Base-by-base conservation (phyloP, 2,329 filamentous ascomycete species). In the Talaromyces rugulosus region DNA sequence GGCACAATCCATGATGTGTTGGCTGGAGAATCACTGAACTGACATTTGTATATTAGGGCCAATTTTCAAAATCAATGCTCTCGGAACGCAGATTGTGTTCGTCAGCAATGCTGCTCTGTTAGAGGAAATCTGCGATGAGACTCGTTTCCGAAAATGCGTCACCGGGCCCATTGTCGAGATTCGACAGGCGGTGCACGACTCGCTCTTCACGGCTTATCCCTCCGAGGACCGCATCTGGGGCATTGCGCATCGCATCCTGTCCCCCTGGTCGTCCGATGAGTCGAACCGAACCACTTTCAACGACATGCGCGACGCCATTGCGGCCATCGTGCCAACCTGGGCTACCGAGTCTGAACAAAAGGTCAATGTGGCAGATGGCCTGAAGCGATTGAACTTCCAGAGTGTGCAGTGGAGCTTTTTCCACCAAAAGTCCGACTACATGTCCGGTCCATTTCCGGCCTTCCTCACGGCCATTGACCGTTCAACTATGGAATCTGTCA, bases 61-160 rank as follows among this genome's bases (percentile, higher is more conserved):
- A 31, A 86, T 89, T 62, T 89, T 81, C 73, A 82, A 83, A 65
- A 75, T 90, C 56, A 79, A 74, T 5, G 79, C 82, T 5, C 78
- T 81, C 1, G 73, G 71, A 14, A 69, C 75, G 5, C 77, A 80
- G 7, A 70, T 79, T 16, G 78, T 87, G 52, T 75, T 88, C 61
- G 76, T 84, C 52, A 81, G 78, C 51, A 84, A 77, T 34, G 80
- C 83, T 18, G 81, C 81, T 42, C 76, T 90, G 0, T 76, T 89
- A 34, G 81, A 88, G 61, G 88, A 91, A 68, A 71, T 85, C 16
- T 89, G 86, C 68, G 85, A 91, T 63, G 86, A 91, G 73, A 85
- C 80, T 62, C 80, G 87, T 18, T 90, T 91, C 71, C 74, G 70
- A 28, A 76, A 76, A 68, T 72, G 68, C 59, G 72, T 81, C 28